Evolutionary conservation across 306 rosid genomes (phyloP), one percentile per base, ranked within the genome.

Genomic region (Rubus idaeus): DNA sequence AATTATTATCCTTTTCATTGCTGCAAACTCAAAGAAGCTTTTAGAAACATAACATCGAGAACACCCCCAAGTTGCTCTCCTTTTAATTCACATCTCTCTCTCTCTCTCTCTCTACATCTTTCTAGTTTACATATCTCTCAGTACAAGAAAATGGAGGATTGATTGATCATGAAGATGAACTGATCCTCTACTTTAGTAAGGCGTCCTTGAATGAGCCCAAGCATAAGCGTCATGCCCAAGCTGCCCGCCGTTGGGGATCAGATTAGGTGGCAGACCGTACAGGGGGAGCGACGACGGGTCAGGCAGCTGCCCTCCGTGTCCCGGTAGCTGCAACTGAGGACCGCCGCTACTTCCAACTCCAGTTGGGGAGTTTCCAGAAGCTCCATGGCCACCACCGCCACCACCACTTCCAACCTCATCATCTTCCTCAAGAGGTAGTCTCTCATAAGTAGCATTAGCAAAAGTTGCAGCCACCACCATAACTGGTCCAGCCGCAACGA

Each of bases 391-490:
- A 37, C 81, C 91, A 3, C 82, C 73, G 5, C 71, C 84, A 0
- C 85, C 82, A 0, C 65, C 79, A 0, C 88, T 84, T 8, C 82
- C 87, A 0, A 86, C 93, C 21, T 92, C 92, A 0, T 92, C 97
- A 3, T 91, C 88, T 5, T 95, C 99, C 26, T 96, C 98, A 6
- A 96, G 96, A 3, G 99, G 98, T 45, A 92, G 76, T 63, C 98
- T 91, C 75, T 96, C 98, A 70, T 92, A 96, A 0, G 97, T 91
- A 0, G 99, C 99, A 81, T 92, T 96, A 52, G 98, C 87, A 88
- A 96, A 96, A 26, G 97, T 92, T 10, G 98, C 99, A 0, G 99
- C 97, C 57, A 96, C 80, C 45, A 96, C 90, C 89, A 96, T 96
- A 0, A 96, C 97, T 0, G 99, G 97, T 10, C 98, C 99, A 0